A percentile compares a stretch with the other conserved stretches of the same genome.
phyloP scores from a whole-genome alignment of 805 yeast species.

The Yamadazyma akitaensis region DNA sequence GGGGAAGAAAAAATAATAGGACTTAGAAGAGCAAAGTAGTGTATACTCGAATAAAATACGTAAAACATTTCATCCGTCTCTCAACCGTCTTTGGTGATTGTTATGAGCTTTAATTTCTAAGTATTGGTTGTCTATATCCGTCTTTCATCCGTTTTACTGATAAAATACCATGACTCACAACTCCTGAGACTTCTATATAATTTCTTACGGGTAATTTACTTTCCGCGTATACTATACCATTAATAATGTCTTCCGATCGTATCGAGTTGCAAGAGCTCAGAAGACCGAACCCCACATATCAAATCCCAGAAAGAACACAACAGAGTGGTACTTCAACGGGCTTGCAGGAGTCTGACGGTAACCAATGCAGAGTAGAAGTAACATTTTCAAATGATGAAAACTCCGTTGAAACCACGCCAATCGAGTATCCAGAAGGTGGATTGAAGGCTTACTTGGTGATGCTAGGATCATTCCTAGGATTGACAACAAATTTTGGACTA shows the following conservation, averaged over 20 bases:
- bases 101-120: too few species aligned
- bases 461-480: constrained; percentile 24
- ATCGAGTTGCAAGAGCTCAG: background rate
- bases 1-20: too few species aligned
- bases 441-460: constrained; percentile 21
- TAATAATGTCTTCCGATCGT: background rate
- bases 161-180: too few species aligned
- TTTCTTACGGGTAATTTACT: background rate
- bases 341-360: background rate
- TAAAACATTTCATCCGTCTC: too few species aligned
- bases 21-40: too few species aligned
- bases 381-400: background rate
- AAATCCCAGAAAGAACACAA: background rate
- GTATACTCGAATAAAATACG: too few species aligned
- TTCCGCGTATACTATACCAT: background rate
- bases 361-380: background rate
- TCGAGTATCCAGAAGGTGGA: constrained; percentile 26
- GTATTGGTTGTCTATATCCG: too few species aligned
- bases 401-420: background rate
- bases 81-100: too few species aligned
- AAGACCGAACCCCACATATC: background rate
- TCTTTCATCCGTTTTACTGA: too few species aligned
- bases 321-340: background rate
- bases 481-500: constrained; percentile 27
- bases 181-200: background rate